Conservation (phyloP, 2,329 filamentous ascomycete species). For the Apiospora aurea region DNA sequence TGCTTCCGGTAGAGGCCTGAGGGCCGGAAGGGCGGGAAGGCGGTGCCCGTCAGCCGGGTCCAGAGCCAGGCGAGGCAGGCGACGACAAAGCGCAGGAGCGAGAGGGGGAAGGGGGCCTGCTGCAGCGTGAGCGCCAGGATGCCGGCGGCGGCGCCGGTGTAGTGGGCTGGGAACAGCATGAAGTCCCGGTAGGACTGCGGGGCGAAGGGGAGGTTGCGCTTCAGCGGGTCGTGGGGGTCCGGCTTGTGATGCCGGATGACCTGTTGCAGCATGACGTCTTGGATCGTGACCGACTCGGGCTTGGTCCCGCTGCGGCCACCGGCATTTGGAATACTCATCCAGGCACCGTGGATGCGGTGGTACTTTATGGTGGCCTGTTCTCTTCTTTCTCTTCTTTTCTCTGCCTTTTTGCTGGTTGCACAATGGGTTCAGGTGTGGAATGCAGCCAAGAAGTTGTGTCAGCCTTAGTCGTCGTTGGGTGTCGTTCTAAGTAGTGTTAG, state of each 20-base stretch:
- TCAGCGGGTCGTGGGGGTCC: constrained; percentile 31
- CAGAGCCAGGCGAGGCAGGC: constrained; percentile 28
- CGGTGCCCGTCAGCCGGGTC: constrained; percentile 27
- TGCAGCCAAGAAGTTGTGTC: not conserved
- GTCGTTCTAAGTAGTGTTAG: not conserved
- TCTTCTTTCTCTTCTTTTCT: not conserved
- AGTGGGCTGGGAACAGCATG: constrained; percentile 40
- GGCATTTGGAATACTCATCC: constrained; percentile 21
- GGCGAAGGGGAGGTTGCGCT: constrained; percentile 37
- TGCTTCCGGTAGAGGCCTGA: constrained; percentile 34
- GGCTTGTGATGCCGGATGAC: constrained; percentile 35
- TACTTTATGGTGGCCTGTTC: constrained; percentile 32
- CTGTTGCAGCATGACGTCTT: constrained; percentile 22
- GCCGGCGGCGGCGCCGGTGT: constrained; percentile 35
- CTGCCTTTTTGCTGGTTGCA: not conserved
- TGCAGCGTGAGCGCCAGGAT: constrained; percentile 34
- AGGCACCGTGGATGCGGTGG: constrained; percentile 31
- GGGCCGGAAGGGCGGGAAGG: constrained; percentile 36
- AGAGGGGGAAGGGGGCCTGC: constrained; percentile 19
- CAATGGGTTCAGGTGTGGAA: not conserved
- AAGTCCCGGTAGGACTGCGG: constrained; percentile 40
- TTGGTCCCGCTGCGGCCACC: not conserved
- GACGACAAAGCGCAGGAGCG: not conserved
- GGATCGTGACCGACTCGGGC: not conserved
- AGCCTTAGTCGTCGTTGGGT: not conserved